Evolutionary conservation across 352 stramenopile species (phyloP).

Genomic region (Pelagophyceae sp.): DNA sequence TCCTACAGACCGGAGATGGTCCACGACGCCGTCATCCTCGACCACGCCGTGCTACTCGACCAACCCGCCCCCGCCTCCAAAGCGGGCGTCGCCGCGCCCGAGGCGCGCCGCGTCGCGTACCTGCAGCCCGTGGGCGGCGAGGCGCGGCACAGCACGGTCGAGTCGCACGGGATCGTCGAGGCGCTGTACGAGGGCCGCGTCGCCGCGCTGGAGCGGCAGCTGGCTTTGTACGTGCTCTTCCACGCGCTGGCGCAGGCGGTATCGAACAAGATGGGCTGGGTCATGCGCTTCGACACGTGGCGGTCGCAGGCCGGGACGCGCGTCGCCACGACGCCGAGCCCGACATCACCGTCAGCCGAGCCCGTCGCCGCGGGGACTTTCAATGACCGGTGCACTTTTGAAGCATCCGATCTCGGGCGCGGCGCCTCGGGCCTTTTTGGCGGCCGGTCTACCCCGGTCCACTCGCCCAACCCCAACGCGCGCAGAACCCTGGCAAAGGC

Average conservation of each 20-base stretch:
- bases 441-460: no score
- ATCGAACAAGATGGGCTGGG: not conserved
- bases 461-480: no score
- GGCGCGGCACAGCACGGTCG: not conserved
- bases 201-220: conserved; percentile 25
- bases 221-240: conserved; percentile 31
- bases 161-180: conserved; percentile 22
- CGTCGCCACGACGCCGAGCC: conserved; percentile 28
- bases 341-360: conserved; percentile 5
- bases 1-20: conserved; percentile 24
- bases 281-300: conserved; percentile 22
- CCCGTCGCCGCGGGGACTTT: no score
- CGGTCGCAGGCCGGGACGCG: conserved; percentile 24
- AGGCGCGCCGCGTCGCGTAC: conserved; percentile 1
- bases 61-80: not conserved
- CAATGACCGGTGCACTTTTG: no score
- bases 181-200: conserved; percentile 27
- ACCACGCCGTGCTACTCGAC: not conserved
- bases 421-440: no score
- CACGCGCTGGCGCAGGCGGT: conserved; percentile 19
- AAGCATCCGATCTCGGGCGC: no score
- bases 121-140: not conserved
- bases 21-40: conserved; percentile 16
- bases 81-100: not conserved
- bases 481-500: no score